Evolutionary conservation across 768 basidiomycete species (phyloP), one percentile per base, ranked within the genome.

Genomic region (Leccinum disarticulatum): DNA sequence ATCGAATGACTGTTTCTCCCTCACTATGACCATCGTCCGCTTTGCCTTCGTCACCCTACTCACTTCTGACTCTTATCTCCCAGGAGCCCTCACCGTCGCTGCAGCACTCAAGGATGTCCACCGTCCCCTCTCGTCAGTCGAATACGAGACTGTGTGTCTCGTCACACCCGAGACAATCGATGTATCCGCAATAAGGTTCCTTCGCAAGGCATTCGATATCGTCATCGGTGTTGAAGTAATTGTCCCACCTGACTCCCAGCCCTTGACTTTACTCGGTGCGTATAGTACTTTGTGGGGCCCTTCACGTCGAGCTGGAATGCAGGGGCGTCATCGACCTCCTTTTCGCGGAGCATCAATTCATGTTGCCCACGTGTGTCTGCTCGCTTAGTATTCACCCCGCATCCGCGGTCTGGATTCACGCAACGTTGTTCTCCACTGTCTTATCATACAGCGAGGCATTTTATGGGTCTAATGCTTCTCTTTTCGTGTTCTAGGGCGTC

Each of bases 181-280:
- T 73, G 90, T 95, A 27, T 79, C 82, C 52, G 81, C 90, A 55
- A 87, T 95, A 62, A 91, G 87, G 68, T 81, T 85, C 54, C 82
- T 98, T 52, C 81, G 95, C 61, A 83, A 82, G 68, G 87, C 85
- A 9, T 99, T 88, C 69, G 83, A 95, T 71, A 67, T 88, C 47
- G 95, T 98, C 57, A 78, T 98, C 55, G 97, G 95, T 51, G 95
- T 99, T 27, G 96, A 98, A 76, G 76, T 88, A 51, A 93, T 99
- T 64, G 83, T 81, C 47, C 85, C 87, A 67, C 77, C 86, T 49
- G 85, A 90, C 57, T 73, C 81, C 55, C 77, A 81, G 52, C 87
- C 87, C 56, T 76, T 99, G 61, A 79, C 82, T 61, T 79, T 98
- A 56, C 87, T 99, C 61, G 96, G 96, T 98, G 79, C 49, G 55